Evolutionary conservation across 2,329 filamentous ascomycete species (phyloP).

Genomic region (Curvularia eragrostidis): DNA sequence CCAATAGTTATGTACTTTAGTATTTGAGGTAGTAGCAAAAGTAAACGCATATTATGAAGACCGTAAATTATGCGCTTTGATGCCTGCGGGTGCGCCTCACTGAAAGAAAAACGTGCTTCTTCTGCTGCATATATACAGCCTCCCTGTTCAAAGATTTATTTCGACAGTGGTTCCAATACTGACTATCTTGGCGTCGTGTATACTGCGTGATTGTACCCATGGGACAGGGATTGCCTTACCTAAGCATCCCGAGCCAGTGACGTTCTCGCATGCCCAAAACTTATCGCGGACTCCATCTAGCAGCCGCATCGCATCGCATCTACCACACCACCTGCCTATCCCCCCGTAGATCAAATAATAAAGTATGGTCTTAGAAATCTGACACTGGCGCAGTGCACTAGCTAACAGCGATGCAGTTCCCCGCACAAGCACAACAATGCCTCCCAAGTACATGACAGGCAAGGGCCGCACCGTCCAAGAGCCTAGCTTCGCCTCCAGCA

Average conservation of each 20-base stretch:
- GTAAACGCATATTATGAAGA: conserved; percentile 16
- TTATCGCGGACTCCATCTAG: conserved; percentile 5
- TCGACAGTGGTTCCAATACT: neutral
- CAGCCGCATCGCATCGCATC: conserved; percentile 25
- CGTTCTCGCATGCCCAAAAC: conserved; percentile 6
- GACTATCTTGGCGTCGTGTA: neutral
- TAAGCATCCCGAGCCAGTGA: conserved; percentile 6
- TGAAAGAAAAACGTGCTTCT: neutral
- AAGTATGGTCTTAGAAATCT: conserved; percentile 11
- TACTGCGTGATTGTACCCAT: neutral
- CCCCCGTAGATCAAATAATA: neutral
- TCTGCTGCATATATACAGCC: neutral
- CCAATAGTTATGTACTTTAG: conserved; percentile 25
- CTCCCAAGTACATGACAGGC: conserved; percentile 40
- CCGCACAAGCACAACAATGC: conserved; percentile 26
- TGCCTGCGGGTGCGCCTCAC: neutral
- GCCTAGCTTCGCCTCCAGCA: conserved; percentile 51
- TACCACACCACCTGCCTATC: conserved; percentile 9
- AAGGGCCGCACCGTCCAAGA: conserved; percentile 40
- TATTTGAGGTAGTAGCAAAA: conserved; percentile 22
- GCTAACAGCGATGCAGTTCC: conserved; percentile 7
- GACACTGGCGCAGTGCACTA: neutral
- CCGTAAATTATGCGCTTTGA: neutral
- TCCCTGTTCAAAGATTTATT: neutral
- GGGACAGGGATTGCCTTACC: neutral